These are phyloP conservation scores for Pichia cephalocereana DNA, from an alignment of 805 yeast species.

Conservation along the genomic window DNA sequence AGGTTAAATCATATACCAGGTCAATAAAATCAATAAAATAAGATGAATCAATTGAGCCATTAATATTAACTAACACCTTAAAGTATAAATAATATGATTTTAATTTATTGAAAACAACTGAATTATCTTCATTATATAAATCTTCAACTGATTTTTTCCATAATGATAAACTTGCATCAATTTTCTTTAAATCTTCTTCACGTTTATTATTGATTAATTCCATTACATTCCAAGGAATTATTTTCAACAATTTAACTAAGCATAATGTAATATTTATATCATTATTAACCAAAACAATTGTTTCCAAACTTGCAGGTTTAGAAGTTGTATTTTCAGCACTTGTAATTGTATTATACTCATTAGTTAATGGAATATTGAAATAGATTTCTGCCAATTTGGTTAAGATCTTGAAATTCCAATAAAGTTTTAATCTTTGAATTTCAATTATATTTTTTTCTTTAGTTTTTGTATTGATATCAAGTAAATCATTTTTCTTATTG, in stretches of 20 bases:
- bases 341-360: slow-evolving; percentile 1
- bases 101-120: slow-evolving; percentile 19
- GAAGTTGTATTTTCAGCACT: slow-evolving; percentile 8
- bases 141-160: slow-evolving; percentile 19
- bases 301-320: slow-evolving; percentile 27
- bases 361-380: slow-evolving; percentile 14
- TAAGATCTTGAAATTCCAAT: slow-evolving; percentile 35
- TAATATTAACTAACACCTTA: slow-evolving; percentile 19
- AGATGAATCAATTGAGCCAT: slow-evolving; percentile 11
- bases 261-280: slow-evolving; percentile 27
- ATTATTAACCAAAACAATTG: slow-evolving; percentile 25
- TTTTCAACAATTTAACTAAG: slow-evolving; percentile 24
- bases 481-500: slow-evolving; percentile 12
- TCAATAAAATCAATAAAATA: slow-evolving; percentile 16
- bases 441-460: slow-evolving; percentile 14
- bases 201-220: slow-evolving; percentile 12
- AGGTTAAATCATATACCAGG: slow-evolving; percentile 18
- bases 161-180: slow-evolving; percentile 19
- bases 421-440: slow-evolving; percentile 31
- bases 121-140: slow-evolving; percentile 17
- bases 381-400: slow-evolving; percentile 21
- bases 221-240: slow-evolving; percentile 24
- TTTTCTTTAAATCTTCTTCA: slow-evolving; percentile 8
- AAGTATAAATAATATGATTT: slow-evolving; percentile 24
- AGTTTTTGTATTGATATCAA: not conserved